A percentile compares a stretch with the other conserved stretches of the same genome.
Conservation (phyloP, 305 asterid genomes). For the Ajuga reptans region DNA sequence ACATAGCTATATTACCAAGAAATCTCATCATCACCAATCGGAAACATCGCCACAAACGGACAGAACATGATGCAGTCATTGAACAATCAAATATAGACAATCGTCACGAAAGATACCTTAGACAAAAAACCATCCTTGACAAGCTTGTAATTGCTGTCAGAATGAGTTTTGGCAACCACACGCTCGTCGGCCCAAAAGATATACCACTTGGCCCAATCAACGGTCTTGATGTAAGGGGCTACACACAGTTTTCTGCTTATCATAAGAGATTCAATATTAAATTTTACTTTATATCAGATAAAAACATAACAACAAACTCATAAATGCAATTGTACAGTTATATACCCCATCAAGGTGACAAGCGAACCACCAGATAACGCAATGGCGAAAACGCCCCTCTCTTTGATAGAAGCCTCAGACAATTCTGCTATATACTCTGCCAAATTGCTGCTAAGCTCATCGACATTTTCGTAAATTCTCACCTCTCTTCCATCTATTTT, state of each 20-base stretch:
- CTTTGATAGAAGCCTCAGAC: constrained; percentile 73
- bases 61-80: constrained; percentile 13
- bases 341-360: constrained; percentile 60
- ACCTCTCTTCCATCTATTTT: constrained; percentile 54
- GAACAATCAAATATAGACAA: not conserved
- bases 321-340: constrained; percentile 17
- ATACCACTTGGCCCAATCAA: constrained; percentile 89
- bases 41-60: not conserved
- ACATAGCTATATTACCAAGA: not conserved
- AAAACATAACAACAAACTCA: not conserved
- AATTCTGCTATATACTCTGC: constrained; percentile 81
- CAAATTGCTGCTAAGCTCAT: constrained; percentile 58
- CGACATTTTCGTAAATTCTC: constrained; percentile 55
- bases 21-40: not conserved
- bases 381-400: constrained; percentile 64
- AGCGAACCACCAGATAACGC: constrained; percentile 89
- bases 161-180: constrained; percentile 71
- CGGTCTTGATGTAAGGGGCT: constrained; percentile 80
- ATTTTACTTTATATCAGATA: not conserved
- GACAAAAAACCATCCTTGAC: constrained; percentile 66
- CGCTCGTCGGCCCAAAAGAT: constrained; percentile 91
- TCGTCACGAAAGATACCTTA: constrained; percentile 44
- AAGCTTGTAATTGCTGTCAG: constrained; percentile 85
- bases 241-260: constrained; percentile 72
- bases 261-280: not conserved